phyloP scores from a whole-genome alignment of 352 stramenopile species.

The Globisporangium cylindrosporum region DNA sequence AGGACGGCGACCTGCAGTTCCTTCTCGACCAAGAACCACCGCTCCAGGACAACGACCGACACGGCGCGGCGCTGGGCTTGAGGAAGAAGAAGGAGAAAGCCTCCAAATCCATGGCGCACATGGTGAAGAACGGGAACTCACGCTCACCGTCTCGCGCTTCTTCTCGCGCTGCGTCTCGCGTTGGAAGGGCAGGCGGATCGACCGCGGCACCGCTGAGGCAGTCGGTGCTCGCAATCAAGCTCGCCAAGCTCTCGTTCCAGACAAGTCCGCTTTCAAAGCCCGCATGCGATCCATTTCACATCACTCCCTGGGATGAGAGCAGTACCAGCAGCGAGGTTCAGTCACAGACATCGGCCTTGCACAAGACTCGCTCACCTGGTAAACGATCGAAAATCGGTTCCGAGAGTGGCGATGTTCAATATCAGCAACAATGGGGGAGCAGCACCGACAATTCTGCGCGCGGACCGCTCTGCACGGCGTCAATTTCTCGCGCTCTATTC shows the following conservation, averaged over 20 bases:
- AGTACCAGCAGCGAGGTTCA: neutral
- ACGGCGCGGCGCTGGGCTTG: constrained; percentile 5
- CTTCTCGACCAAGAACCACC: constrained; percentile 8
- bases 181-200: constrained; percentile 25
- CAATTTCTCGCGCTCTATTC: constrained; percentile 20
- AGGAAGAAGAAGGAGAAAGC: constrained; percentile 10
- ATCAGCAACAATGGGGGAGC: constrained; percentile 3
- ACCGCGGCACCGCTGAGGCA: constrained; percentile 20
- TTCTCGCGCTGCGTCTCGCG: constrained; percentile 30
- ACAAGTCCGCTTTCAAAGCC: constrained; percentile 1
- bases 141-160: constrained; percentile 30
- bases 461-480: constrained; percentile 12
- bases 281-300: constrained; percentile 12
- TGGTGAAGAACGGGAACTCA: constrained; percentile 14
- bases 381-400: neutral
- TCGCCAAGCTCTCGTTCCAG: constrained; percentile 29
- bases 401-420: neutral
- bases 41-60: neutral
- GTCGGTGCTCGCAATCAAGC: constrained; percentile 25
- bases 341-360: neutral
- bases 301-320: constrained; percentile 13
- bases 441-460: constrained; percentile 1
- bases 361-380: neutral
- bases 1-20: constrained; percentile 11
- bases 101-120: constrained; percentile 16